Evolutionary conservation across 2,329 filamentous ascomycete species (phyloP).

Genomic region (Fonsecaea nubica): DNA sequence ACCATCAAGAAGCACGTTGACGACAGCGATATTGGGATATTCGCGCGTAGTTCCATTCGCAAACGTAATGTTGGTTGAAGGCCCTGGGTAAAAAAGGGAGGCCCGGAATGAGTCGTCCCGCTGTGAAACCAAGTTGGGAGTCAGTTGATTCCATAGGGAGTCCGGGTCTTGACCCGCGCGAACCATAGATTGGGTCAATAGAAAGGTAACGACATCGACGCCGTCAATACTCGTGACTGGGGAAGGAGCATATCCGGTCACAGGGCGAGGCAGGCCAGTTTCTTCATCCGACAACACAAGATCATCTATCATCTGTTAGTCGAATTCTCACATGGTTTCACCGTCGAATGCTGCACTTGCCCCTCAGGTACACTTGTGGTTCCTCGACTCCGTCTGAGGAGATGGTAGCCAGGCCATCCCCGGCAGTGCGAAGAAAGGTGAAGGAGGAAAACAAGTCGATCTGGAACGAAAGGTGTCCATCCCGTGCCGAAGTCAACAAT

Average conservation of each 20-base stretch:
- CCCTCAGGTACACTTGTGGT: conserved; percentile 52
- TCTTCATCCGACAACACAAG: conserved; percentile 22
- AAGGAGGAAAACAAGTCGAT: conserved; percentile 33
- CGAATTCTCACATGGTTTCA: conserved; percentile 7
- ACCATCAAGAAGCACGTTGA: conserved; percentile 24
- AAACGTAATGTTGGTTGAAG: conserved; percentile 43
- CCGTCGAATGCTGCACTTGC: conserved; percentile 42
- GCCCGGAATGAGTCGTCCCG: conserved; percentile 18
- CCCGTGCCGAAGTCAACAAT: conserved; percentile 63
- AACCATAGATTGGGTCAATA: conserved; percentile 38
- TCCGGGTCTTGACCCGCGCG: conserved; percentile 42
- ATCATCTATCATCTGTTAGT: conserved; percentile 29
- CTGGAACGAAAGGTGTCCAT: conserved; percentile 60
- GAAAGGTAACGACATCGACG: conserved; percentile 42
- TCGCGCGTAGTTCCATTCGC: conserved; percentile 43
- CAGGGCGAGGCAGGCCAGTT: conserved; percentile 4
- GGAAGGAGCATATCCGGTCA: conserved; percentile 38
- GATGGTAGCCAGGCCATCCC: conserved; percentile 22
- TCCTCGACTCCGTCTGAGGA: conserved; percentile 28
- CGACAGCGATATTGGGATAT: conserved; percentile 41
- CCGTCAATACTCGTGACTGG: conserved; percentile 44
- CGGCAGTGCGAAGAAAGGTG: conserved; percentile 39
- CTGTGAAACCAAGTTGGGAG: conserved; percentile 36
- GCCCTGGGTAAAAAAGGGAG: conserved; percentile 40
- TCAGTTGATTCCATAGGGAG: conserved; percentile 45